phyloP scores from a whole-genome alignment of 768 basidiomycete species.

The Myochromella boudieri region DNA sequence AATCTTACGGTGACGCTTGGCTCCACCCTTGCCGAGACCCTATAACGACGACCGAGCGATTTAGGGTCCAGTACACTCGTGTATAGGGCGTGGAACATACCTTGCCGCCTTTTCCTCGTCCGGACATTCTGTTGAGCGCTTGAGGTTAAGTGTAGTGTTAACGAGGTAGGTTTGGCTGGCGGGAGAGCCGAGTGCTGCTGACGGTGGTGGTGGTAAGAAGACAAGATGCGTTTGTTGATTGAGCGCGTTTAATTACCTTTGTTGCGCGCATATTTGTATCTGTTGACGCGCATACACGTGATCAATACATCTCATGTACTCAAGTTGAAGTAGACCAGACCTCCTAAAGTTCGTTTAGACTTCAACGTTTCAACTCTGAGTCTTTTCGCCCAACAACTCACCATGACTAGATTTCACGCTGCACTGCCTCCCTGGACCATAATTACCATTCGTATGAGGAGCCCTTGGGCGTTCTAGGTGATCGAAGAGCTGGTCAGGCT shows the following conservation, averaged over 20 bases:
- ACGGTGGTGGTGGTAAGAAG: conserved; percentile 33
- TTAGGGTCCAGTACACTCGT: not conserved
- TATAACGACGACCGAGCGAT: conserved; percentile 14
- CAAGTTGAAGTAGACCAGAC: not conserved
- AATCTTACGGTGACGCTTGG: conserved; percentile 84
- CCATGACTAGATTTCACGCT: too few species aligned
- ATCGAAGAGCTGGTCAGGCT: too few species aligned
- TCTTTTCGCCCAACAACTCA: too few species aligned
- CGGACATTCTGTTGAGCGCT: conserved; percentile 52
- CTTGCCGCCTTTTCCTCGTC: conserved; percentile 86
- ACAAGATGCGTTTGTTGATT: conserved; percentile 34
- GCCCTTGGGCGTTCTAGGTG: too few species aligned
- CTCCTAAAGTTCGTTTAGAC: too few species aligned
- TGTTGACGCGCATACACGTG: conserved; percentile 35
- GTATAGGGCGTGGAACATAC: conserved; percentile 20
- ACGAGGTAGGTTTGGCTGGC: conserved; percentile 7
- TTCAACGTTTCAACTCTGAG: too few species aligned
- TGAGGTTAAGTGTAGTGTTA: conserved; percentile 4
- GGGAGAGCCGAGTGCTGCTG: conserved; percentile 14
- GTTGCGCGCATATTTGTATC: conserved; percentile 35
- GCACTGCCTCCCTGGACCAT: too few species aligned
- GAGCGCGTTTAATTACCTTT: conserved; percentile 37
- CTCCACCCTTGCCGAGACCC: conserved; percentile 86
- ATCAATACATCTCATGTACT: conserved; percentile 1
- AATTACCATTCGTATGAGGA: too few species aligned